phyloP scores from a whole-genome alignment of 495 filamentous ascomycete genomes.

The Acidomyces sp. region DNA sequence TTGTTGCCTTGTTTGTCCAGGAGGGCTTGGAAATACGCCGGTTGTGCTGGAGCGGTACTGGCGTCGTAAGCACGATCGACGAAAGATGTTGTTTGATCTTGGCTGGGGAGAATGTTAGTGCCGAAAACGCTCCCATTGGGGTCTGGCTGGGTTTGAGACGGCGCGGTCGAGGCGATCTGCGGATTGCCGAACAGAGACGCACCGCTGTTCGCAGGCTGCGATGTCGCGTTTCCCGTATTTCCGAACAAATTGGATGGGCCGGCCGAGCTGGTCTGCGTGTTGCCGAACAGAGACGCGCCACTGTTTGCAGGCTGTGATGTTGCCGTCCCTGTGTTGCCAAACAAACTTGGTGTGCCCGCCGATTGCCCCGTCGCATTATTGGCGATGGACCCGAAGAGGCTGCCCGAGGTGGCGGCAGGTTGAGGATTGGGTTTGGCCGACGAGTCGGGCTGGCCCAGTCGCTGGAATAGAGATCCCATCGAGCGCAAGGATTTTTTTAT shows the following conservation, averaged over 20 bases:
- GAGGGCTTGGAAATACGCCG: constrained; percentile 76
- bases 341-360: background rate
- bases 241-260: too few relatives aligned
- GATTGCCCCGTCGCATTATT: background rate
- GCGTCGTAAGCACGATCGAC: constrained; percentile 6
- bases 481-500: too few relatives aligned
- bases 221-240: constrained; percentile 1
- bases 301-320: too few relatives aligned
- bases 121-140: constrained; percentile 7
- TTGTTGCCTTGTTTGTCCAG: constrained; percentile 66
- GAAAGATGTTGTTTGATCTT: background rate
- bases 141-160: background rate
- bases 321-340: background rate
- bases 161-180: background rate
- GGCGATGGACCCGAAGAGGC: background rate
- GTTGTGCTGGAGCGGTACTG: constrained; percentile 13
- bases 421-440: too few relatives aligned
- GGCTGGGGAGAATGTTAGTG: constrained; percentile 4
- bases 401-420: too few relatives aligned
- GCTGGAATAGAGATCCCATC: too few relatives aligned
- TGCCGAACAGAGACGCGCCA: background rate
- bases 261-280: background rate
- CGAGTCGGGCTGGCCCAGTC: too few relatives aligned
- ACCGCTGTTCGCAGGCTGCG: constrained; percentile 1
- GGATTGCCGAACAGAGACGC: constrained; percentile 3